Percentiles rank a stretch among this genome's conserved stretches.
Evolutionary conservation across 2,329 filamentous ascomycete species (phyloP).

Genomic region (Alternaria metachromatica): DNA sequence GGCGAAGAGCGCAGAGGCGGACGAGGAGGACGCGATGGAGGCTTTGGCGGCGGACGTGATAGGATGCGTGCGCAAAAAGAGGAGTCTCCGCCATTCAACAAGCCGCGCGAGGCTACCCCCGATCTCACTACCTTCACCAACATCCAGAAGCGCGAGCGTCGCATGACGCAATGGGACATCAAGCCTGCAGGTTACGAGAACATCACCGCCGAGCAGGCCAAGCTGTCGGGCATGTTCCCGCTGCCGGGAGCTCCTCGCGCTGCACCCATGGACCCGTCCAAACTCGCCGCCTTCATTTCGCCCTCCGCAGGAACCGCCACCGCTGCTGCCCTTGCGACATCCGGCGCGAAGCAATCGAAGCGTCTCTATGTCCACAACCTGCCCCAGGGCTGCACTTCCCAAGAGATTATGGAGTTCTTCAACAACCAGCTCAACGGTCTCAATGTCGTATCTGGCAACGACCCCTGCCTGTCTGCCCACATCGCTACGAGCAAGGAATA

Average conservation of each 20-base stretch:
- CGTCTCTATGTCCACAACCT: conserved; percentile 88
- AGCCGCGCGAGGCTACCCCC: conserved; percentile 94
- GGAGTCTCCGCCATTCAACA: conserved; percentile 74
- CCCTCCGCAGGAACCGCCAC: conserved; percentile 76
- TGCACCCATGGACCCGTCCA: conserved; percentile 92
- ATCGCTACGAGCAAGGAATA: conserved; percentile 80
- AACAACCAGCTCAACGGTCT: conserved; percentile 97
- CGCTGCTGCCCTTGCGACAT: conserved; percentile 84
- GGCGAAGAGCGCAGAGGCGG: conserved; percentile 47
- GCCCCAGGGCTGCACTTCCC: conserved; percentile 74
- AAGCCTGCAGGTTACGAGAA: conserved; percentile 98
- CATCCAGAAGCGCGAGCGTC: conserved; percentile 83
- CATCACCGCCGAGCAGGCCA: conserved; percentile 97
- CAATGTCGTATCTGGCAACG: conserved; percentile 82
- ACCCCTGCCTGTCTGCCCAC: conserved; percentile 85
- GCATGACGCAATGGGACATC: conserved; percentile 98
- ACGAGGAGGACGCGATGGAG: conserved; percentile 33
- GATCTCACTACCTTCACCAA: conserved; percentile 88
- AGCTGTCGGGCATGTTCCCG: conserved; percentile 98
- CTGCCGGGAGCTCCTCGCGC: conserved; percentile 93
- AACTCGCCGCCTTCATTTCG: conserved; percentile 94
- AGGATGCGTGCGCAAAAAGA: conserved; percentile 71
- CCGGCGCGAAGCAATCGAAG: conserved; percentile 92
- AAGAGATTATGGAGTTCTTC: conserved; percentile 82
- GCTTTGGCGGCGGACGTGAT: conserved; percentile 51